phyloP scores from a whole-genome alignment of 164 flowering plant genomes.

The Malania oleifera region DNA sequence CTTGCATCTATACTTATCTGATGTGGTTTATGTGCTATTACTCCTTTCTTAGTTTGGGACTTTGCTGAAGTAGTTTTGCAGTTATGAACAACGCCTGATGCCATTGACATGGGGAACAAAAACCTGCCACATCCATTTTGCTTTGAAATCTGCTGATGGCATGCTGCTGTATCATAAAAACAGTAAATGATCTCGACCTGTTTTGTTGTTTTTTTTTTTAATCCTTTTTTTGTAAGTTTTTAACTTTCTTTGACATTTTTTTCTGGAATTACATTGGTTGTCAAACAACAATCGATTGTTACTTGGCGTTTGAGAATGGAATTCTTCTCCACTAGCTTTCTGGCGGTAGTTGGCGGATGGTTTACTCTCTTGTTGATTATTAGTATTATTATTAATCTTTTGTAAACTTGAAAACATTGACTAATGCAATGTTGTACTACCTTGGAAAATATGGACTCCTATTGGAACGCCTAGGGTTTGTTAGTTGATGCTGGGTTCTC shows the following conservation, averaged over 20 bases:
- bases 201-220: not conserved
- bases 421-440: no score
- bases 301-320: not conserved
- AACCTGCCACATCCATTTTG: conserved; percentile 2
- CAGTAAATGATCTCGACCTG: not conserved
- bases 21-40: conserved; percentile 7
- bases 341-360: not conserved
- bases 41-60: not conserved
- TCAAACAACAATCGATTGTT: not conserved
- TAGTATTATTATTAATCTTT: no score
- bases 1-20: conserved; percentile 10
- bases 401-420: no score
- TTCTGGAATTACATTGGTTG: not conserved
- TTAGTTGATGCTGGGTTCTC: no score
- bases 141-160: not conserved
- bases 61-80: conserved; percentile 3
- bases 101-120: conserved; percentile 1
- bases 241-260: not conserved
- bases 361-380: no score
- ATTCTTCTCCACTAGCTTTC: not conserved
- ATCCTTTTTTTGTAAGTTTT: not conserved
- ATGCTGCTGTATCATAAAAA: conserved; percentile 1
- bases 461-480: no score
- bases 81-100: no score
- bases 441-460: no score